These are phyloP conservation scores for Diaporthe citrichinensis DNA, from an alignment of 2,329 filamentous ascomycete genomes.

Conservation along the genomic window DNA sequence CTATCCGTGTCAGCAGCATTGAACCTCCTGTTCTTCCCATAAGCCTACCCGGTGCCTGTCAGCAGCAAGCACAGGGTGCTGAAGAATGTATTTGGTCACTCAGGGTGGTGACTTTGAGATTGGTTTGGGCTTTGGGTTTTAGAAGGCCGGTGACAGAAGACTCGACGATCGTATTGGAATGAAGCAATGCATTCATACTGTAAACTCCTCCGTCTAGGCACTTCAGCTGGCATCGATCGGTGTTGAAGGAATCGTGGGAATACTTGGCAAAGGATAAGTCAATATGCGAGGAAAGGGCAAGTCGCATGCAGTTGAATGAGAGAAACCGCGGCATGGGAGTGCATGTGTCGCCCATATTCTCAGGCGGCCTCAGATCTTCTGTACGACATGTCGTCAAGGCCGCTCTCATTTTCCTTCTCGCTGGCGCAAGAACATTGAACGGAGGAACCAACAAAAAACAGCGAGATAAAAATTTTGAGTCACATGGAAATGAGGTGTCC, in stretches of 20 bases:
- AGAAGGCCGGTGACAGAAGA: not conserved
- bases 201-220: not conserved
- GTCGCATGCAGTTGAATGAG: not conserved
- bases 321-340: too few species aligned
- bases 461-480: not conserved
- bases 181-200: not conserved
- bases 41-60: too few species aligned
- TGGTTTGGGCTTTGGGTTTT: too few species aligned
- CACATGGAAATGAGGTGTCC: not conserved
- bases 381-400: not conserved
- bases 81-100: not conserved
- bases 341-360: not conserved
- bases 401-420: not conserved
- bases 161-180: not conserved
- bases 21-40: not conserved
- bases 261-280: not conserved
- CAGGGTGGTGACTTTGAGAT: not conserved
- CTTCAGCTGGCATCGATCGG: not conserved
- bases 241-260: constrained; percentile 1
- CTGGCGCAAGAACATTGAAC: too few species aligned
- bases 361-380: not conserved
- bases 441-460: not conserved
- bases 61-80: too few species aligned
- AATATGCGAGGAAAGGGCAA: not conserved
- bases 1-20: not conserved